Conservation (phyloP, 257 asterid genomes). For the Schizonepeta tenuifolia region DNA sequence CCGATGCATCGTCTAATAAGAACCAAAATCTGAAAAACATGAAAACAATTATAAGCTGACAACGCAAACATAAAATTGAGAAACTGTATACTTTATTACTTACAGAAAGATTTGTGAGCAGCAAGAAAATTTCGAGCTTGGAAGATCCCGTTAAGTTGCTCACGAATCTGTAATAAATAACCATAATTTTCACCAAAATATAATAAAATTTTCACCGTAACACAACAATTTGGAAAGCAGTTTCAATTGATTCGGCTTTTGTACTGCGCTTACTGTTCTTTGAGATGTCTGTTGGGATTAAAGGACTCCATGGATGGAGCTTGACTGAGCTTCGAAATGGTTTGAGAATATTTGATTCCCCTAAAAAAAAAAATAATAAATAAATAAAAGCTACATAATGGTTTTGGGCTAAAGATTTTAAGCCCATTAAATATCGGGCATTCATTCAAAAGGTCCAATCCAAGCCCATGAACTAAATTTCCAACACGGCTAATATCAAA, state of each 20-base stretch:
- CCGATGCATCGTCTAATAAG: constrained; percentile 61
- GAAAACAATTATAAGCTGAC: neutral
- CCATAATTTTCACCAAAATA: neutral
- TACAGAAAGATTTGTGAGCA: constrained; percentile 56
- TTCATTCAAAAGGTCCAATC: neutral
- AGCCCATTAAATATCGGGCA: neutral
- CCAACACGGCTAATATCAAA: too few relatives aligned
- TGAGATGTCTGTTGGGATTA: constrained; percentile 70
- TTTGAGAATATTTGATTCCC: neutral
- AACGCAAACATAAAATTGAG: constrained; percentile 1
- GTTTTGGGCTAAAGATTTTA: neutral
- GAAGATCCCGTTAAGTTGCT: constrained; percentile 82
- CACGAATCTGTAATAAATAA: constrained; percentile 61
- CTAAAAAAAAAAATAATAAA: too few relatives aligned
- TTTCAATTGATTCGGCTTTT: neutral
- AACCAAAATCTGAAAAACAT: constrained; percentile 50
- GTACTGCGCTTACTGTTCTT: constrained; percentile 60
- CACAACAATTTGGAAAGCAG: neutral
- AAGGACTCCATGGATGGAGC: constrained; percentile 62
- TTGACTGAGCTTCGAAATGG: constrained; percentile 27
- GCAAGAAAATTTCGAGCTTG: constrained; percentile 58
- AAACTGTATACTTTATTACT: neutral
- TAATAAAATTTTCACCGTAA: neutral
- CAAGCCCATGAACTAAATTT: neutral
- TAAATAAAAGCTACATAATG: too few relatives aligned